Percentiles rank a stretch among this genome's conserved stretches.
Conservation (phyloP, 139 green algal species). For the Medakamo hakoo region DNA sequence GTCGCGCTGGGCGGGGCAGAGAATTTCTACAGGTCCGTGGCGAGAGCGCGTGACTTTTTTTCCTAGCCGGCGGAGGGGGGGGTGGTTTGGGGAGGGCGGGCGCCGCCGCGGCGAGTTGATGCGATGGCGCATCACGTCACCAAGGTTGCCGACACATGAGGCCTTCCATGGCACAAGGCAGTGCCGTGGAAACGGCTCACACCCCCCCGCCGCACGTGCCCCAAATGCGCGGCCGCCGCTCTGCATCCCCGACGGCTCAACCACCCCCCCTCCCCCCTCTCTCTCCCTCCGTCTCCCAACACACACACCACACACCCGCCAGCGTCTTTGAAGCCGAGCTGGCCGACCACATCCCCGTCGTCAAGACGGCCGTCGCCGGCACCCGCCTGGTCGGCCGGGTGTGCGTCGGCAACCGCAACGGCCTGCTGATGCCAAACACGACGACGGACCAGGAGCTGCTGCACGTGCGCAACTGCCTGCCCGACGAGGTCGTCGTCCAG, state of each 20-base stretch:
- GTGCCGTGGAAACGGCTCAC: too few relatives aligned
- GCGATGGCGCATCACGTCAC: too few relatives aligned
- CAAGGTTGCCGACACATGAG: too few relatives aligned
- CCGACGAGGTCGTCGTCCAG: constrained; percentile 95
- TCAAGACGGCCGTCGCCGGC: constrained; percentile 83
- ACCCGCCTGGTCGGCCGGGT: constrained; percentile 90
- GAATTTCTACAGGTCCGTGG: constrained; percentile 85
- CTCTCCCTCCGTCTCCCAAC: neutral
- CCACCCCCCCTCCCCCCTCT: neutral
- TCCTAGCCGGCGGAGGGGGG: neutral
- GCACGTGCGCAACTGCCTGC: constrained; percentile 93
- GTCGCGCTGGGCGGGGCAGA: constrained; percentile 76
- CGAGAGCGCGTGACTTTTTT: neutral
- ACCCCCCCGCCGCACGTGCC: too few relatives aligned
- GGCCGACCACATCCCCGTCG: constrained; percentile 87
- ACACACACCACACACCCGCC: neutral
- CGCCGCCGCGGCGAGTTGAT: too few relatives aligned
- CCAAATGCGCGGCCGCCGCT: too few relatives aligned
- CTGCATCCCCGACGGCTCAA: neutral
- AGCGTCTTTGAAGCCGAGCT: constrained; percentile 95
- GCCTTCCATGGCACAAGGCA: too few relatives aligned
- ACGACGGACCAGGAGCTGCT: constrained; percentile 91
- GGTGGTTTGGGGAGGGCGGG: neutral
- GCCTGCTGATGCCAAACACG: constrained; percentile 87
- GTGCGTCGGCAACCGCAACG: constrained; percentile 91